A percentile compares a stretch with the other conserved stretches of the same genome.
Evolutionary conservation across 2,329 filamentous ascomycete genomes (phyloP).

Genomic region (Paecilomyces variotii): DNA sequence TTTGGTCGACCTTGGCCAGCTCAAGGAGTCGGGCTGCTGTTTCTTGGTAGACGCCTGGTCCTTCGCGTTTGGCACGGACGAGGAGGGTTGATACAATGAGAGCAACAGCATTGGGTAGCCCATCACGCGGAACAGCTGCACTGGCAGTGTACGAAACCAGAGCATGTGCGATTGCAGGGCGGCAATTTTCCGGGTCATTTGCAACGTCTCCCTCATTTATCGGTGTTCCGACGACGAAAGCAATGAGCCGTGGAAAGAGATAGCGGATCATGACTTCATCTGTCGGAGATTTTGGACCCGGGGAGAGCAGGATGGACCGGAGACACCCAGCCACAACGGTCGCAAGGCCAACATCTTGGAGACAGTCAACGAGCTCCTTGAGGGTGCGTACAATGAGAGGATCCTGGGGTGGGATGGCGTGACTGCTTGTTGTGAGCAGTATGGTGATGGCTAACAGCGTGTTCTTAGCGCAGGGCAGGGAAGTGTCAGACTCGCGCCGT

Average conservation of each 20-base stretch:
- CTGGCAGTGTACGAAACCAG: slow-evolving; percentile 62
- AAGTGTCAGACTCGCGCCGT: slow-evolving; percentile 55
- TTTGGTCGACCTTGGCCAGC: slow-evolving; percentile 66
- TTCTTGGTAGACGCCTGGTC: slow-evolving; percentile 54
- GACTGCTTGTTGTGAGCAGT: slow-evolving; percentile 72
- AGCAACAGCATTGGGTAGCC: slow-evolving; percentile 52
- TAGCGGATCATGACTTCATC: slow-evolving; percentile 68
- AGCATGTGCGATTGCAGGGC: slow-evolving; percentile 62
- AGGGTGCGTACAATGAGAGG: slow-evolving; percentile 67
- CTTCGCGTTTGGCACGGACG: slow-evolving; percentile 59
- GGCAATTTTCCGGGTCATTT: slow-evolving; percentile 65
- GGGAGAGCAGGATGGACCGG: slow-evolving; percentile 70
- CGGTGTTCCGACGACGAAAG: slow-evolving; percentile 55
- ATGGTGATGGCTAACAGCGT: slow-evolving; percentile 81
- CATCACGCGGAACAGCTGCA: slow-evolving; percentile 19
- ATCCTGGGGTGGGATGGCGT: slow-evolving; percentile 66
- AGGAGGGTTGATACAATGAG: slow-evolving; percentile 72
- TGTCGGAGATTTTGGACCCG: slow-evolving; percentile 49
- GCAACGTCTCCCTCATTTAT: slow-evolving; percentile 52
- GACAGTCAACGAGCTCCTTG: slow-evolving; percentile 74
- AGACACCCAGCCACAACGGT: slow-evolving; percentile 88
- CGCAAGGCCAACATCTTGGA: slow-evolving; percentile 53
- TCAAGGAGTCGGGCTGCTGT: slow-evolving; percentile 72
- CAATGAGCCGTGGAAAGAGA: slow-evolving; percentile 65
- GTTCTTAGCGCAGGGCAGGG: slow-evolving; percentile 86